Evolutionary conservation across 441 rosid species (phyloP).

Genomic region (Bocquillonia castaneifolia): DNA sequence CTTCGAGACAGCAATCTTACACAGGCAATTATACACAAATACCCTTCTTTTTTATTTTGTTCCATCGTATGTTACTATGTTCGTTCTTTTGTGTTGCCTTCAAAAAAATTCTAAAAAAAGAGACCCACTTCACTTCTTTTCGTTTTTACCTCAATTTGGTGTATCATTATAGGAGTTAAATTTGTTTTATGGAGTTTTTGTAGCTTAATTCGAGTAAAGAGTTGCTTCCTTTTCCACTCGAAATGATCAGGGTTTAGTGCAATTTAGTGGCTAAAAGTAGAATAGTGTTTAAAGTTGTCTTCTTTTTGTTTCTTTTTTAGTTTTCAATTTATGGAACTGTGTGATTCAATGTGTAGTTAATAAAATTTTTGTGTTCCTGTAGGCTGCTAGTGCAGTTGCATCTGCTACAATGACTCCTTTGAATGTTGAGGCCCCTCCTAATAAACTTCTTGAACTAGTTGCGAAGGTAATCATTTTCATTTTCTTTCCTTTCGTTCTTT

Average conservation of each 20-base stretch:
- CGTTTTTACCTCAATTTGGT: neutral
- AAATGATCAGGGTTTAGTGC: neutral
- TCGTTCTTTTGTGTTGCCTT: neutral
- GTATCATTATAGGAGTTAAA: neutral
- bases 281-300: neutral
- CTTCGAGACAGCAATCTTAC: slow-evolving; percentile 71
- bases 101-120: neutral
- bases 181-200: neutral
- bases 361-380: neutral
- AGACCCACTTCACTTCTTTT: neutral
- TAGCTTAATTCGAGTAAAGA: neutral
- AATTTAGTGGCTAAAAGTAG: neutral
- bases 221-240: neutral
- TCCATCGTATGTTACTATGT: neutral
- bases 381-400: slow-evolving; percentile 83
- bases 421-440: slow-evolving; percentile 58
- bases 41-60: slow-evolving; percentile 16
- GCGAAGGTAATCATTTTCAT: slow-evolving; percentile 50
- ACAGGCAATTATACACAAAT: slow-evolving; percentile 35
- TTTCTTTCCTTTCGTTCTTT: slow-evolving; percentile 1
- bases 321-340: neutral
- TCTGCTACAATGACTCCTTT: slow-evolving; percentile 78
- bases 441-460: slow-evolving; percentile 75
- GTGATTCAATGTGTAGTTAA: neutral
- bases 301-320: neutral